A percentile compares a stretch with the other conserved stretches of the same genome.
Conservation (phyloP, 1,284 basidiomycete genomes). For the Papiliotrema laurentii region DNA sequence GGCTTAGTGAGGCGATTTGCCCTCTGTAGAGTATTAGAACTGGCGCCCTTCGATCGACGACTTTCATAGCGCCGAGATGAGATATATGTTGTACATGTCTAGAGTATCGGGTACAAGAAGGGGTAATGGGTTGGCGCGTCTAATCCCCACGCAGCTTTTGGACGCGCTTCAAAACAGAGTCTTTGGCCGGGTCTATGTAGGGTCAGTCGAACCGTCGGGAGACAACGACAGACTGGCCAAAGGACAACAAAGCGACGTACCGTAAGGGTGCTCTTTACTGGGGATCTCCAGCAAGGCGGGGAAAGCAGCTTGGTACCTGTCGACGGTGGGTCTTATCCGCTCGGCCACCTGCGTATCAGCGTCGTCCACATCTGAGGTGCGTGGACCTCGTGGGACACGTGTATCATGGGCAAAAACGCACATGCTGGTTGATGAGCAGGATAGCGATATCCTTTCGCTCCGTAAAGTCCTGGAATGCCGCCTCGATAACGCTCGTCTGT, state of each 20-base stretch:
- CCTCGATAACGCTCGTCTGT: slow-evolving; percentile 78
- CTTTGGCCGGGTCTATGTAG: slow-evolving; percentile 83
- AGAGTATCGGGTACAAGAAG: neutral
- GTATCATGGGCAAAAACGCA: slow-evolving; percentile 49
- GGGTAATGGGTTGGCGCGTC: no score
- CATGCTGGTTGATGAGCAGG: slow-evolving; percentile 94
- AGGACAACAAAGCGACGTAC: slow-evolving; percentile 52
- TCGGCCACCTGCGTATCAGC: slow-evolving; percentile 71
- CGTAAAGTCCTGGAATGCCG: slow-evolving; percentile 85
- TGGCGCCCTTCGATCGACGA: no score
- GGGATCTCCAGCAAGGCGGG: slow-evolving; percentile 97
- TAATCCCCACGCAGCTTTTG: slow-evolving; percentile 91
- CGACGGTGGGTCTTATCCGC: slow-evolving; percentile 91
- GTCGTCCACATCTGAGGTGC: neutral
- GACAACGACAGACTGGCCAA: neutral
- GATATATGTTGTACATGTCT: slow-evolving; percentile 22
- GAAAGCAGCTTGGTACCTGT: slow-evolving; percentile 93
- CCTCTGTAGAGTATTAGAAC: no score
- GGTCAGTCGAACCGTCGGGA: neutral
- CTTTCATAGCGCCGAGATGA: neutral
- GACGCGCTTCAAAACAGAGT: slow-evolving; percentile 93
- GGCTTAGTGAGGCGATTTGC: no score
- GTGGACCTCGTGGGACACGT: no score
- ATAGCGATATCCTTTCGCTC: slow-evolving; percentile 91
- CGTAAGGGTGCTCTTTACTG: slow-evolving; percentile 68